Evolutionary conservation across 805 yeast species (phyloP).

Genomic region (Kurtzmaniella cleridarum): DNA sequence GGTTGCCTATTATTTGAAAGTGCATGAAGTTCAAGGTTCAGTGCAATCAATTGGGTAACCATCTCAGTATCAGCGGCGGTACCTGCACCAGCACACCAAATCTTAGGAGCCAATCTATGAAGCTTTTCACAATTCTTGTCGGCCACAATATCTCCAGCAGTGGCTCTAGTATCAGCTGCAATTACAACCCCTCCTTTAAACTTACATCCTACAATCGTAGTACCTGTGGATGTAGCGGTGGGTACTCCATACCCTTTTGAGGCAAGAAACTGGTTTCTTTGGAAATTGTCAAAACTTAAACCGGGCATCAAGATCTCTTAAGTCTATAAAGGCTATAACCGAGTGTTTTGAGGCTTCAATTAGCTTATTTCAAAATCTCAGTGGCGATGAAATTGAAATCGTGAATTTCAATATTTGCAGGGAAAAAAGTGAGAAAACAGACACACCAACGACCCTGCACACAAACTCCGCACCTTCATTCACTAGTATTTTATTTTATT

Average conservation of each 20-base stretch:
- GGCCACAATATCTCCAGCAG: constrained; percentile 93
- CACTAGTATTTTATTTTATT: too few relatives aligned
- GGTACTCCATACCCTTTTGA: constrained; percentile 74
- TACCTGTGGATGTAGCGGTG: constrained; percentile 94
- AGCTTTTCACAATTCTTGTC: constrained; percentile 97
- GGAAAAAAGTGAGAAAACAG: too few relatives aligned
- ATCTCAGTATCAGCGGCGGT: constrained; percentile 99
- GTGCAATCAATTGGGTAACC: constrained; percentile 89
- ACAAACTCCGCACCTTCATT: too few relatives aligned
- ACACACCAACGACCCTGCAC: neutral
- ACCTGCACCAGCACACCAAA: constrained; percentile 99
- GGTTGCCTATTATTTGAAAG: constrained; percentile 82
- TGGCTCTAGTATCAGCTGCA: constrained; percentile 98
- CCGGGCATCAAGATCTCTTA: constrained; percentile 62
- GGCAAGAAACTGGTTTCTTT: constrained; percentile 75
- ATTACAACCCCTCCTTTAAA: constrained; percentile 92
- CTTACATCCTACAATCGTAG: constrained; percentile 97
- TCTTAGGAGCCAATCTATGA: constrained; percentile 81
- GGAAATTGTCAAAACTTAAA: constrained; percentile 86
- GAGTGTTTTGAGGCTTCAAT: too few relatives aligned
- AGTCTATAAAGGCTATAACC: neutral
- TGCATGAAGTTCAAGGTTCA: constrained; percentile 87
- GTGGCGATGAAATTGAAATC: too few relatives aligned
- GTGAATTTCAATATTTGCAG: too few relatives aligned
- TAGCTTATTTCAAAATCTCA: too few relatives aligned